Evolutionary conservation across 371 early-diverging fungal genomes (phyloP).

Genomic region (Haplosporangium sp.): DNA sequence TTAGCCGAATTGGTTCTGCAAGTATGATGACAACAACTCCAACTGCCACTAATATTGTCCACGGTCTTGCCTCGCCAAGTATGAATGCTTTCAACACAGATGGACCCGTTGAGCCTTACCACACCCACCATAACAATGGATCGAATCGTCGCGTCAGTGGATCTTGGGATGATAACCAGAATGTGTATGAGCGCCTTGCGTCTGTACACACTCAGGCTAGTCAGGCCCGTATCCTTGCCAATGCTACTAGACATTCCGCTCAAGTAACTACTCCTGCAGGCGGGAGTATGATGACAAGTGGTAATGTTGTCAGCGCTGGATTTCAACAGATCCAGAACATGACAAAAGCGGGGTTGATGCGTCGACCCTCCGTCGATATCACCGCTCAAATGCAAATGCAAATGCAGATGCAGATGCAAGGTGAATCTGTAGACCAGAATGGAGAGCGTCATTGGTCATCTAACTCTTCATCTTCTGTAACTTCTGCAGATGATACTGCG

Average conservation of each 20-base stretch:
- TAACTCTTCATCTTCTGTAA: slow-evolving; percentile 30
- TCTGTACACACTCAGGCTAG: slow-evolving; percentile 51
- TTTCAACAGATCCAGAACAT: slow-evolving; percentile 36
- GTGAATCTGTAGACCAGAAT: neutral
- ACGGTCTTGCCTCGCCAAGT: slow-evolving; percentile 16
- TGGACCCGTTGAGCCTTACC: slow-evolving; percentile 9
- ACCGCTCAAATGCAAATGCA: neutral
- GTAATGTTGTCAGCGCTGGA: slow-evolving; percentile 21
- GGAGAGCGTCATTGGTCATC: slow-evolving; percentile 24
- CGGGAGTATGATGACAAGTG: slow-evolving; percentile 54
- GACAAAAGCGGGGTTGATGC: neutral
- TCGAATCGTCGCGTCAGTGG: slow-evolving; percentile 46
- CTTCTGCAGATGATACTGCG: slow-evolving; percentile 14
- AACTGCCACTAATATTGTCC: slow-evolving; percentile 45
- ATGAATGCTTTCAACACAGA: slow-evolving; percentile 14
- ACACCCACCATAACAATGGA: slow-evolving; percentile 35
- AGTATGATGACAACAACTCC: slow-evolving; percentile 29
- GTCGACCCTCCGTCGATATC: slow-evolving; percentile 38
- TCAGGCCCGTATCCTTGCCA: slow-evolving; percentile 44
- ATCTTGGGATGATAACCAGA: slow-evolving; percentile 49
- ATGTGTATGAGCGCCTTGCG: slow-evolving; percentile 51
- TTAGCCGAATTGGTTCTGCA: slow-evolving; percentile 33
- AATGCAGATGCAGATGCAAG: neutral
- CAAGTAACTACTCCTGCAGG: slow-evolving; percentile 38
- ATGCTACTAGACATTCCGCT: neutral